phyloP scores from a whole-genome alignment of 202 grass and related monocot species.

The Musa balbisiana region DNA sequence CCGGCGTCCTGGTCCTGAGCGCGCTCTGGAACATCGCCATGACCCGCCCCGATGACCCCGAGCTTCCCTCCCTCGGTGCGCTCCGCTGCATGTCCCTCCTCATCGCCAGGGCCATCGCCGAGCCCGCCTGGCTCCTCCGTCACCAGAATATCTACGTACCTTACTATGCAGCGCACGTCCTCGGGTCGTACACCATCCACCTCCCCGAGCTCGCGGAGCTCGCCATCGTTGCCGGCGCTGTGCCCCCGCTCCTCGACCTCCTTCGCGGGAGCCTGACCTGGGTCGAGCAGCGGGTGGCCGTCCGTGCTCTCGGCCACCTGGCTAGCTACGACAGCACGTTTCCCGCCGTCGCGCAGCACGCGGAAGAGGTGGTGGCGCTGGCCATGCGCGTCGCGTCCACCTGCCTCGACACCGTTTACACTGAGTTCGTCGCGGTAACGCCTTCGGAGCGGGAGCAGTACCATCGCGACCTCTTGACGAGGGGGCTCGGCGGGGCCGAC shows the following conservation, averaged over 20 bases:
- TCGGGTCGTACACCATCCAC: slow-evolving; percentile 83
- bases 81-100: slow-evolving; percentile 86
- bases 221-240: slow-evolving; percentile 47
- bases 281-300: slow-evolving; percentile 75
- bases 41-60: slow-evolving; percentile 55
- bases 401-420: slow-evolving; percentile 50
- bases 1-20: slow-evolving; percentile 30
- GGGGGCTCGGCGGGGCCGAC: slow-evolving; percentile 32
- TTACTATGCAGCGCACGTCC: slow-evolving; percentile 74
- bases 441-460: slow-evolving; percentile 49
- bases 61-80: slow-evolving; percentile 65
- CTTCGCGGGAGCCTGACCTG: slow-evolving; percentile 68
- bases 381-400: slow-evolving; percentile 41
- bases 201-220: slow-evolving; percentile 51
- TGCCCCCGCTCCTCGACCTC: slow-evolving; percentile 41
- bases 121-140: slow-evolving; percentile 37
- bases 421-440: slow-evolving; percentile 31
- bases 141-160: slow-evolving; percentile 55
- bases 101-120: slow-evolving; percentile 44
- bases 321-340: slow-evolving; percentile 81
- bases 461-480: slow-evolving; percentile 57
- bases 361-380: slow-evolving; percentile 52
- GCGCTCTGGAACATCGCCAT: slow-evolving; percentile 75
- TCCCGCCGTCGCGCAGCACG: slow-evolving; percentile 39
- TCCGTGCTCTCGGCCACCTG: slow-evolving; percentile 75